A percentile compares a stretch with the other conserved stretches of the same genome.
Evolutionary conservation across 1,284 basidiomycete genomes (phyloP).

Genomic region (Melanopsichium pennsylvanicum): DNA sequence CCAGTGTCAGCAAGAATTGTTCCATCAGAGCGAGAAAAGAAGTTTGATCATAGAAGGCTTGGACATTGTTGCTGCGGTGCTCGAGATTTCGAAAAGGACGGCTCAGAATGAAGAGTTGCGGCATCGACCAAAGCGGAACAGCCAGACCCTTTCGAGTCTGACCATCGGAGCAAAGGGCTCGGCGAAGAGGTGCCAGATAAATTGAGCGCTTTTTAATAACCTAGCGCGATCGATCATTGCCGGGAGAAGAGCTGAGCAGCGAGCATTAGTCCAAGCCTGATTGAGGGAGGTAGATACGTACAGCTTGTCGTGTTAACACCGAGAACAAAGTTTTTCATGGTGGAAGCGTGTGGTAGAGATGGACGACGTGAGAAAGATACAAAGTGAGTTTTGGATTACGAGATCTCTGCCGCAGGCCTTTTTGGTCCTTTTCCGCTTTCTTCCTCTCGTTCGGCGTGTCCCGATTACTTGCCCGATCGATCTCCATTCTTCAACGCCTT

Average conservation of each 20-base stretch:
- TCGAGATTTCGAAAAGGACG: conserved; percentile 15
- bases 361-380: background rate
- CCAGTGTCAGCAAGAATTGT: no score
- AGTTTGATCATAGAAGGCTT: background rate
- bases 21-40: no score
- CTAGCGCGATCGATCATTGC: conserved; percentile 57
- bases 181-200: conserved; percentile 56
- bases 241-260: no score
- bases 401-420: no score
- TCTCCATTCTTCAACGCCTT: background rate
- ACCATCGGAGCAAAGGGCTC: conserved; percentile 37
- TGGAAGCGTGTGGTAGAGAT: no score
- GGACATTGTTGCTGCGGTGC: background rate
- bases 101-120: conserved; percentile 49
- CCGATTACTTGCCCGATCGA: conserved; percentile 14
- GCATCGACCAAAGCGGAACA: conserved; percentile 44
- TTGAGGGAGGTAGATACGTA: conserved; percentile 19
- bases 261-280: no score
- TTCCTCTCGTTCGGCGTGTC: conserved; percentile 1
- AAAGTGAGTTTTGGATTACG: background rate
- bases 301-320: background rate
- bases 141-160: conserved; percentile 3
- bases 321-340: conserved; percentile 15
- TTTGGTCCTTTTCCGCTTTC: background rate
- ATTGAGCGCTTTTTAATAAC: conserved; percentile 50